Conservation (phyloP, 192 early-diverging fungal species). For the Coemansia sp. region DNA sequence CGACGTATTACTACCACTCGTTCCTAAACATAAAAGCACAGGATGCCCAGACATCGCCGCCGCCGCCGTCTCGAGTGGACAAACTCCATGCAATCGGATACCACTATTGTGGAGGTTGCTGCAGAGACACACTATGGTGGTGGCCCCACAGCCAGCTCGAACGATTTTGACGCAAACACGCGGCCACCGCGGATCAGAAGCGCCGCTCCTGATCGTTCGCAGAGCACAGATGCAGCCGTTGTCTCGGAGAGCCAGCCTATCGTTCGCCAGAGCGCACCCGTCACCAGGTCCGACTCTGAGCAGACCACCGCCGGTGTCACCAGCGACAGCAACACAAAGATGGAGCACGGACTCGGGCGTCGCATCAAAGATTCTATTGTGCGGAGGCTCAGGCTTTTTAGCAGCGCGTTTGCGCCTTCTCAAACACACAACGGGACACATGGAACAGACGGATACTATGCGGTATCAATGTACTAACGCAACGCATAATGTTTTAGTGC, state of each 20-base stretch:
- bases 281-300: slow-evolving; percentile 35
- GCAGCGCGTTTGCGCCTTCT: slow-evolving; percentile 10
- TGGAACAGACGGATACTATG: slow-evolving; percentile 24
- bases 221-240: background rate
- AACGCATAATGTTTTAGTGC: no score
- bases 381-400: slow-evolving; percentile 19
- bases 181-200: slow-evolving; percentile 19
- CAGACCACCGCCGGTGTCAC: slow-evolving; percentile 19
- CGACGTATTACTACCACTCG: background rate
- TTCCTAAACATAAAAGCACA: background rate
- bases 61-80: slow-evolving; percentile 43
- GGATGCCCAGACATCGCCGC: slow-evolving; percentile 40
- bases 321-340: slow-evolving; percentile 10
- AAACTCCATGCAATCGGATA: slow-evolving; percentile 39
- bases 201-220: background rate
- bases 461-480: slow-evolving; percentile 15
- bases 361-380: slow-evolving; percentile 31
- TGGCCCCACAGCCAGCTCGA: background rate
- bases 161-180: slow-evolving; percentile 8
- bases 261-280: slow-evolving; percentile 10
- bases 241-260: background rate
- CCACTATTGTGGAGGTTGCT: slow-evolving; percentile 31
- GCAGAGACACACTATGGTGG: background rate
- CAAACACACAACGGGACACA: slow-evolving; percentile 15
- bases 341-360: slow-evolving; percentile 9